Evolutionary conservation across 495 filamentous ascomycete genomes (phyloP).

Genomic region (Neurospora sp.): DNA sequence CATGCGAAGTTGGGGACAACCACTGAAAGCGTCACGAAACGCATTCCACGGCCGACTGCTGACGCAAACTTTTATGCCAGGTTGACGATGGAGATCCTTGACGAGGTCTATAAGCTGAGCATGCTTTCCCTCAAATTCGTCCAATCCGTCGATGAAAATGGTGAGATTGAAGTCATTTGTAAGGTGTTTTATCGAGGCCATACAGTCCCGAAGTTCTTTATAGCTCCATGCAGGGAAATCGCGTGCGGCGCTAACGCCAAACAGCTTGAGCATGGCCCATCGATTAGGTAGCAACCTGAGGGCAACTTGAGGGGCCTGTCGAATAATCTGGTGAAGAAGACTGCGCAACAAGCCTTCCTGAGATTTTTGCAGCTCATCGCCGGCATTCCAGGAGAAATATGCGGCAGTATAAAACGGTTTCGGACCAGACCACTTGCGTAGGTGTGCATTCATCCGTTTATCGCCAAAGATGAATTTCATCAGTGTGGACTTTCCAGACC

Average conservation of each 20-base stretch:
- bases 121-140: constrained; percentile 14
- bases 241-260: not conserved
- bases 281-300: constrained; percentile 7
- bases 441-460: not conserved
- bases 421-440: not conserved
- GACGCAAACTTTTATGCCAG: constrained; percentile 27
- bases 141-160: constrained; percentile 35
- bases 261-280: not conserved
- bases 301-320: constrained; percentile 15
- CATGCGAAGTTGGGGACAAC: constrained; percentile 8
- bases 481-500: constrained; percentile 4
- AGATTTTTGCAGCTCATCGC: constrained; percentile 25
- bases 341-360: constrained; percentile 29
- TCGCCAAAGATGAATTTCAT: not conserved
- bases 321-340: constrained; percentile 23
- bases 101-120: constrained; percentile 11
- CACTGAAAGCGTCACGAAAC: constrained; percentile 23
- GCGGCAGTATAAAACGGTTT: constrained; percentile 9
- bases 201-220: not conserved
- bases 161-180: constrained; percentile 11
- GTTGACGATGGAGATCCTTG: not conserved
- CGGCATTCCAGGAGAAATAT: constrained; percentile 34
- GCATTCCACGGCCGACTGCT: constrained; percentile 33
- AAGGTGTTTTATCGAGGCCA: not conserved
- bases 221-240: not conserved